Base-by-base conservation (phyloP, 2,329 filamentous ascomycete genomes). In the Pyrenophora teres region DNA sequence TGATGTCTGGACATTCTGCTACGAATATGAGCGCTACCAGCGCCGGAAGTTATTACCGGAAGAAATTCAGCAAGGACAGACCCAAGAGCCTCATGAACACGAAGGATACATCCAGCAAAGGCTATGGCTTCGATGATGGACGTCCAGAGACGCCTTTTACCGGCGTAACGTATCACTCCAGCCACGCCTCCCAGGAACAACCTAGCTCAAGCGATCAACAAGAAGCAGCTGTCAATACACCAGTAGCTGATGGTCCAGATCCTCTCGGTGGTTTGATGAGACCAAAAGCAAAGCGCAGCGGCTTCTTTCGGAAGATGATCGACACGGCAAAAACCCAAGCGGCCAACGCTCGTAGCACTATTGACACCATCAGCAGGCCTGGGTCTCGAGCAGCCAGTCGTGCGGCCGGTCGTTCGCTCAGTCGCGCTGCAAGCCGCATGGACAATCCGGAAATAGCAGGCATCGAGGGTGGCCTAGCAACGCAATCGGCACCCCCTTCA, bases 271-370 rank as follows among this genome's bases (percentile, higher is more conserved):
- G 93, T 0, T 81, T 97, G 7, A 79, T 78, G 10, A 81, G 83
- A 8, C 92, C 92, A 89, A 92, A 74, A 81, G 86, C 90, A 57
- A 78, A 75, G 60, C 94, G 91, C 72, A 87, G 87, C 56, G 93
- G 91, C 41, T 96, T 97, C 67, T 94, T 97, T 80, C 94, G 93
- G 74, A 95, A 96, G 69, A 93, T 97, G 63, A 85, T 97, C 25
- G 92, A 96, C 60, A 91, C 90, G 2, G 93, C 92, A 13, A 97
- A 96, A 77, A 97, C 93, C 0, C 91, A 92, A 27, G 92, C 95
- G 30, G 93, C 93, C 2, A 96, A 87, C 69, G 91, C 90, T 46
- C 85, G 93, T 56, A 94, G 88, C 59, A 96, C 88, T 58, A 90
- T 97, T 59, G 88, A 87, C 2, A 83, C 85, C 4, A 67, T 69